Percentiles rank a stretch among this genome's conserved stretches.
These are phyloP conservation scores for Talaromyces marneffei DNA, from an alignment of 2,329 filamentous ascomycete genomes.

Conservation along the genomic window DNA sequence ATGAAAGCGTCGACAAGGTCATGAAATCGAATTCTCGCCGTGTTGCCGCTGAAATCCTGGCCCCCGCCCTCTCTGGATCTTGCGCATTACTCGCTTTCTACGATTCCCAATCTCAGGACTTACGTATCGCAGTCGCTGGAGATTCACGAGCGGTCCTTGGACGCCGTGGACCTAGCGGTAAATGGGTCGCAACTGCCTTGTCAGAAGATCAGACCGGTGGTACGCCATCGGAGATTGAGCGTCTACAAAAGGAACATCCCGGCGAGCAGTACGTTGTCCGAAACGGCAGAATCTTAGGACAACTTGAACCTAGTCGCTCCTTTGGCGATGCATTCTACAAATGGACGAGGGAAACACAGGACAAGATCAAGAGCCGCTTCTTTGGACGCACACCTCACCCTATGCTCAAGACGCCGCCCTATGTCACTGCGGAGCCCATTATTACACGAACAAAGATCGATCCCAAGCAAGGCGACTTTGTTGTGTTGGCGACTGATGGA, in stretches of 20 bases:
- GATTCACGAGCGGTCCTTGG: conserved; percentile 94
- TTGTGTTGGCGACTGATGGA: conserved; percentile 94
- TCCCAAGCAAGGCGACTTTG: conserved; percentile 84
- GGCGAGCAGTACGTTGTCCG: conserved; percentile 80
- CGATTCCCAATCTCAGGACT: conserved; percentile 75
- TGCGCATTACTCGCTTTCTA: conserved; percentile 96
- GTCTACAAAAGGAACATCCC: conserved; percentile 80
- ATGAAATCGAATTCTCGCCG: conserved; percentile 81
- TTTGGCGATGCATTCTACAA: conserved; percentile 98
- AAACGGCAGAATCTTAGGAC: conserved; percentile 85
- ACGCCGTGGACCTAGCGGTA: conserved; percentile 67
- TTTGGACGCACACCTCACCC: conserved; percentile 75
- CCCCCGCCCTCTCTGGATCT: conserved; percentile 91
- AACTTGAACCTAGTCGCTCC: conserved; percentile 84
- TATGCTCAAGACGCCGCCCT: conserved; percentile 82
- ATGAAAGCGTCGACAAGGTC: conserved; percentile 87
- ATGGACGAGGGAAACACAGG: conserved; percentile 80
- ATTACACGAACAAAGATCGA: conserved; percentile 89
- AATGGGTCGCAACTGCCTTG: conserved; percentile 86
- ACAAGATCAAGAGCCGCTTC: conserved; percentile 75
- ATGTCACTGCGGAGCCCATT: conserved; percentile 93
- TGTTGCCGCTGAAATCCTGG: conserved; percentile 85
- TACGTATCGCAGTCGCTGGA: conserved; percentile 91
- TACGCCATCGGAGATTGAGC: conserved; percentile 75
- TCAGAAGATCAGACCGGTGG: conserved; percentile 92